Conservation (phyloP, 2,329 filamentous ascomycete genomes). For the Lecanoromycetidae sp. region DNA sequence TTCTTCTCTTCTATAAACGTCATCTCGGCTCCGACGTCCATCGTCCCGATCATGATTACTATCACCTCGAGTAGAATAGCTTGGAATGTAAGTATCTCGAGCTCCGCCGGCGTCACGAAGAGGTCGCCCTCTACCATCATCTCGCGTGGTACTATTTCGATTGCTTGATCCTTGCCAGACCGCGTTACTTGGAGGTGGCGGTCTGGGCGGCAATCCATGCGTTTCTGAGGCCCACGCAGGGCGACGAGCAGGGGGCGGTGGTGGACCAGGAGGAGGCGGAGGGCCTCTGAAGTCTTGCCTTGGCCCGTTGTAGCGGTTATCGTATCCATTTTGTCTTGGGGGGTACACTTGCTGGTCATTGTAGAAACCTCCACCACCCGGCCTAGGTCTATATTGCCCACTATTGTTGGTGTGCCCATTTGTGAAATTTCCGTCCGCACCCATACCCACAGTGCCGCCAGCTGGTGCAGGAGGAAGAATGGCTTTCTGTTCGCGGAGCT, state of each 20-base stretch:
- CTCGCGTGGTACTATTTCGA: constrained; percentile 30
- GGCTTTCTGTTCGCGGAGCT: constrained; percentile 75
- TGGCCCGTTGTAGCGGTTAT: constrained; percentile 10
- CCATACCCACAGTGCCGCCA: constrained; percentile 75
- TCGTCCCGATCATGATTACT: constrained; percentile 21
- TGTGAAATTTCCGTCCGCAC: constrained; percentile 47
- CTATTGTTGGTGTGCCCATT: constrained; percentile 12
- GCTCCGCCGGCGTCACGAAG: constrained; percentile 18
- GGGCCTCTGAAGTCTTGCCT: constrained; percentile 13
- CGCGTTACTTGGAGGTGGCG: constrained; percentile 15
- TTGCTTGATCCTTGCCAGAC: constrained; percentile 20
- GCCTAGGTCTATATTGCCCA: constrained; percentile 7
- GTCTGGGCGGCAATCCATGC: constrained; percentile 16
- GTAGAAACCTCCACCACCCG: constrained; percentile 8
- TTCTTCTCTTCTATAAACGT: constrained; percentile 12
- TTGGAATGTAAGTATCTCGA: constrained; percentile 41
- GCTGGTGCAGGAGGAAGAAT: constrained; percentile 70
- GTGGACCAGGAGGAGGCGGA: constrained; percentile 13
- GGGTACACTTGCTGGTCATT: constrained; percentile 12
- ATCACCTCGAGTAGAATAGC: constrained; percentile 26
- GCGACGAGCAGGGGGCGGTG: constrained; percentile 12
- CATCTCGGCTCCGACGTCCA: constrained; percentile 19
- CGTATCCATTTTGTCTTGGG: constrained; percentile 12
- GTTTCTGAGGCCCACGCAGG: constrained; percentile 16
- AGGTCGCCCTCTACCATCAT: constrained; percentile 28